phyloP scores from a whole-genome alignment of 306 rosid species.

The Prunus salicina region DNA sequence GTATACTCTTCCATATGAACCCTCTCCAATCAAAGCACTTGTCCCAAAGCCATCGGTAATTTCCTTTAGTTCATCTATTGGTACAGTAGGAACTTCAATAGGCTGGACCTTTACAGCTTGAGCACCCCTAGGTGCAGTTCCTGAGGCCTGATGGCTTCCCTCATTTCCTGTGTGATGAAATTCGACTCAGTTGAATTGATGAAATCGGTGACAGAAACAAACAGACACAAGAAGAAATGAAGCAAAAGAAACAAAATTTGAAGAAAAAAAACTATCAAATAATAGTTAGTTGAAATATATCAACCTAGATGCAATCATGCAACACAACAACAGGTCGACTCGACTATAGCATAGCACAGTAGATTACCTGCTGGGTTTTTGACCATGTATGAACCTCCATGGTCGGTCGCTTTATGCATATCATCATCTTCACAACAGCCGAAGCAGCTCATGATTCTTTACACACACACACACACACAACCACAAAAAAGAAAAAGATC shows the following conservation, averaged over 20 bases:
- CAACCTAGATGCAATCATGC: not conserved
- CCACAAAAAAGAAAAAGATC: not conserved
- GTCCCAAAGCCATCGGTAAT: conserved; percentile 69
- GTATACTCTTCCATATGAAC: conserved; percentile 87
- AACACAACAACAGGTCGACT: not conserved
- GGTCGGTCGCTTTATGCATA: conserved; percentile 46
- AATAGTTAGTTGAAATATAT: not conserved
- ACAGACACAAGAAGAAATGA: conserved; percentile 1
- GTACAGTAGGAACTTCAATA: conserved; percentile 72
- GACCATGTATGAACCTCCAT: conserved; percentile 50
- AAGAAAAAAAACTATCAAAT: not conserved
- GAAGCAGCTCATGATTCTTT: conserved; percentile 75
- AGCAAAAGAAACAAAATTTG: not conserved
- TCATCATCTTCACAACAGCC: conserved; percentile 72
- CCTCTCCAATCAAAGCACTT: conserved; percentile 83
- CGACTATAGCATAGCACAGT: not conserved
- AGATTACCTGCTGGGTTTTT: conserved; percentile 62
- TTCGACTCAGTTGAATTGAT: conserved; percentile 17
- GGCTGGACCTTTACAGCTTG: conserved; percentile 78
- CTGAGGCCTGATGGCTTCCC: conserved; percentile 52
- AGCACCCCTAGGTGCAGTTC: conserved; percentile 60
- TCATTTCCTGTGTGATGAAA: conserved; percentile 52
- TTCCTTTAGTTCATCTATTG: conserved; percentile 68
- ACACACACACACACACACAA: not conserved
- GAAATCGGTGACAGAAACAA: conserved; percentile 5